These are phyloP conservation scores for Dictyostelium firmibasis DNA, from an alignment of 78 protist species.

Conservation along the genomic window DNA sequence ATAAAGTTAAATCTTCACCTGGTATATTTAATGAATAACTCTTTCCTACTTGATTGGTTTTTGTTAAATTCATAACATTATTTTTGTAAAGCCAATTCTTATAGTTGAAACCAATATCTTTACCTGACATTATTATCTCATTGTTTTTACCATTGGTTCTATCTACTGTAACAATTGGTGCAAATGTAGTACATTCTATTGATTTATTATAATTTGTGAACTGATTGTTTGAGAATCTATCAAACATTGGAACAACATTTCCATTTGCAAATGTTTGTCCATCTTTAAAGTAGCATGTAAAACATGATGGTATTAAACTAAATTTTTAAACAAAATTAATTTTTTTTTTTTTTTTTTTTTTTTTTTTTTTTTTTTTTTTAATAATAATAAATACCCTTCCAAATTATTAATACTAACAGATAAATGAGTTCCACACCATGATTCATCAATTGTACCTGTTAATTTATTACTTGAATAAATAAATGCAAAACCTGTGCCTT, in stretches of 20 bases:
- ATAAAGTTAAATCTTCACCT: not conserved
- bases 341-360: no score
- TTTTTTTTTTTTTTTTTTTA: no score
- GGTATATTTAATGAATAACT: not conserved
- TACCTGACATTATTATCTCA: not conserved
- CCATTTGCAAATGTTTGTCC: not conserved
- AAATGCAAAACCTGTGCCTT: not conserved
- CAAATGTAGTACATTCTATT: not conserved
- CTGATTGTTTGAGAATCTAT: not conserved
- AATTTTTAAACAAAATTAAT: no score
- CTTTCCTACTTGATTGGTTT: not conserved
- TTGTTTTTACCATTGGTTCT: not conserved
- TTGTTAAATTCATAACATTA: not conserved
- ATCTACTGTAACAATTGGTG: not conserved
- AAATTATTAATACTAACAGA: not conserved
- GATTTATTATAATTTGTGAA: not conserved
- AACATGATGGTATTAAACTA: not conserved
- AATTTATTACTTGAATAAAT: not conserved
- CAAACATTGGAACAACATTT: not conserved
- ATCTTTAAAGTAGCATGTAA: not conserved
- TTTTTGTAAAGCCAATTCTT: not conserved
- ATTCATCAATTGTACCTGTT: not conserved
- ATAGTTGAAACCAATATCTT: not conserved
- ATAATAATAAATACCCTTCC: not conserved
- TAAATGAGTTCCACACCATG: not conserved